Conservation (phyloP, 163 green algal genomes). For the Scenedesmus sp. region DNA sequence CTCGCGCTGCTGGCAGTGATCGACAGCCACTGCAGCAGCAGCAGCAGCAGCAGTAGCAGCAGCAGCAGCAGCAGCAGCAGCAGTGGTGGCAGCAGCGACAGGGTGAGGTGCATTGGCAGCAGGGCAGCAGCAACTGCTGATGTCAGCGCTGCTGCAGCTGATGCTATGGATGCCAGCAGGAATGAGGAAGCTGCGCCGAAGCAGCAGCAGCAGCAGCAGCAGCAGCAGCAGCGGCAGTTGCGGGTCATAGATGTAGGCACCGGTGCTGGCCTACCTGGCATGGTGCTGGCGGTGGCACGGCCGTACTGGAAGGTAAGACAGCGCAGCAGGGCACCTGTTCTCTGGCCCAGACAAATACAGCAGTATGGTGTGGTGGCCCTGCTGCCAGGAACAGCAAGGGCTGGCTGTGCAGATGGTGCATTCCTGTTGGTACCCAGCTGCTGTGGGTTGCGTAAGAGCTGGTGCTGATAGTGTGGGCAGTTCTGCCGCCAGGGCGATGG, state of each 20-base stretch:
- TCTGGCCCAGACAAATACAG: no score
- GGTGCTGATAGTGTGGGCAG: no score
- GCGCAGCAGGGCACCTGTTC: no score
- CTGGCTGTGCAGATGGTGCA: no score
- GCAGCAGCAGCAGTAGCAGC: neutral
- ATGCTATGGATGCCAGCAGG: neutral
- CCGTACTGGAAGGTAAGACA: conserved; percentile 82
- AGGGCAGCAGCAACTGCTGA: neutral
- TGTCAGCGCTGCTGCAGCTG: no score
- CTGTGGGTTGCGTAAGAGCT: no score
- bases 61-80: conserved; percentile 29
- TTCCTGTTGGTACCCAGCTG: no score
- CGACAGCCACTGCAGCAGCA: conserved; percentile 61
- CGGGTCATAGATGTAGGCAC: conserved; percentile 93
- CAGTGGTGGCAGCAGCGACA: conserved; percentile 15
- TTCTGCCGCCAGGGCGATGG: no score
- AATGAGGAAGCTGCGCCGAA: neutral
- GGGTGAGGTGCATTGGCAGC: neutral
- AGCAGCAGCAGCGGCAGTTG: conserved; percentile 50
- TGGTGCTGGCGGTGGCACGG: conserved; percentile 88
- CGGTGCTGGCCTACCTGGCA: conserved; percentile 91
- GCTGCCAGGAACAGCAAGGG: no score
- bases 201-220: neutral
- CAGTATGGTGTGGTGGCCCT: no score
- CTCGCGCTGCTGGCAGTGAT: conserved; percentile 87